Percentiles rank a stretch among this genome's conserved stretches.
phyloP scores from a whole-genome alignment of 345 rosid species.

The Acer campestre region DNA sequence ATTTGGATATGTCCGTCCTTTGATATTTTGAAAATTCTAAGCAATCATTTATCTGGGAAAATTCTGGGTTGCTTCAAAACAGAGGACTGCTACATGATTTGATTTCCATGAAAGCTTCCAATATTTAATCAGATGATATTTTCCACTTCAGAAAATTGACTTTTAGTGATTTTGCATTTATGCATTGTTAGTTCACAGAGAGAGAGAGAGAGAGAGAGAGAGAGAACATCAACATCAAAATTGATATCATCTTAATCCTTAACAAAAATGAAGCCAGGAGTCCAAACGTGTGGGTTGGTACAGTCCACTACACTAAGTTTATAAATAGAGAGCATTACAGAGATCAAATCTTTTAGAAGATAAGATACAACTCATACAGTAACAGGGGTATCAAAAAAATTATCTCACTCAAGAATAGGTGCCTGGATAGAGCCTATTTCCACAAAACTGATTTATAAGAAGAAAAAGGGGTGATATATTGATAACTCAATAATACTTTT shows the following conservation, averaged over 20 bases:
- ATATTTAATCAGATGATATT: neutral
- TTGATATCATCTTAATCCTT: neutral
- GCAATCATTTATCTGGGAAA: no score
- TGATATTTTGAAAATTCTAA: neutral
- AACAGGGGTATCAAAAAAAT: neutral
- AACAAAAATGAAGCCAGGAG: neutral
- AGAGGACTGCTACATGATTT: neutral
- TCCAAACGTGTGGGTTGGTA: neutral
- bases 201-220: neutral
- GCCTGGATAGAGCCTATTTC: conserved; percentile 8
- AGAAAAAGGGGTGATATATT: neutral
- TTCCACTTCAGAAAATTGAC: no score
- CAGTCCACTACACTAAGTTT: neutral
- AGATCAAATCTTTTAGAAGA: neutral
- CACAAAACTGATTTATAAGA: neutral
- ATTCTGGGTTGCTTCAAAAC: no score
- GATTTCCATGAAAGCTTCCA: neutral
- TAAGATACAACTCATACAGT: conserved; percentile 4
- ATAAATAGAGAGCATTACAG: neutral
- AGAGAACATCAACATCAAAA: neutral
- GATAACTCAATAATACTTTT: conserved; percentile 8
- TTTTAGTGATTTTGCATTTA: no score
- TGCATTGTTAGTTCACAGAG: no score
- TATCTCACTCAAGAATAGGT: neutral
- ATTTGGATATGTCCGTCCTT: neutral